A percentile compares a stretch with the other conserved stretches of the same genome.
Evolutionary conservation across 257 asterid species (phyloP).

Genomic region (Fraxinus pennsylvanica): DNA sequence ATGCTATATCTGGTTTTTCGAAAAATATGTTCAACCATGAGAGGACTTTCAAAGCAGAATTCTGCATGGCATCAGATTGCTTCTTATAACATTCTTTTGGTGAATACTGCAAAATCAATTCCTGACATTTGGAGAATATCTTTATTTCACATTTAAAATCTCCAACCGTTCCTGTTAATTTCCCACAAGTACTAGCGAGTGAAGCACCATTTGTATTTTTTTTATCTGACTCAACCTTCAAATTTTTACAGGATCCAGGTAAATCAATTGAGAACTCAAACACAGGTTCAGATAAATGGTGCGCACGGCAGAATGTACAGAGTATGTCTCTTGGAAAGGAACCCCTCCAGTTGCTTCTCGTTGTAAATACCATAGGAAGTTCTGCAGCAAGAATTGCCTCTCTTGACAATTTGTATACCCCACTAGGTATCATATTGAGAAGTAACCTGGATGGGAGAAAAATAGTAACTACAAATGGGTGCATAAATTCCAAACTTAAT

Average conservation of each 20-base stretch:
- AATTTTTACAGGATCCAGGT: constrained; percentile 58
- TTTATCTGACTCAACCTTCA: constrained; percentile 49
- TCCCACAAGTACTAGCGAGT: constrained; percentile 30
- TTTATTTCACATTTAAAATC: constrained; percentile 60
- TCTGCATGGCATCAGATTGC: constrained; percentile 67
- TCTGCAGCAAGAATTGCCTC: constrained; percentile 78
- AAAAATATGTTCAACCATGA: constrained; percentile 66
- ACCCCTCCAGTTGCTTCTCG: constrained; percentile 84
- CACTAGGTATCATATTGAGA: constrained; percentile 70
- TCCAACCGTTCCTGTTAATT: constrained; percentile 35
- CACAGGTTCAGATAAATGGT: constrained; percentile 74
- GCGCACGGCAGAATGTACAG: constrained; percentile 74
- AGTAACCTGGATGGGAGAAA: constrained; percentile 50
- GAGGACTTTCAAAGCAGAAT: constrained; percentile 67
- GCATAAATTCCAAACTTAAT: constrained; percentile 10
- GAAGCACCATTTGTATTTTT: constrained; percentile 36
- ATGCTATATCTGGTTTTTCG: constrained; percentile 43
- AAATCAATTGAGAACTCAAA: constrained; percentile 39
- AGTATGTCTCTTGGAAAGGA: constrained; percentile 76
- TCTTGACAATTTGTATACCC: constrained; percentile 77
- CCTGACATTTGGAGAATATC: constrained; percentile 59
- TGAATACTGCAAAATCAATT: constrained; percentile 58
- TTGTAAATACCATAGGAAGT: constrained; percentile 66
- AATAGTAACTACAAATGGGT: not conserved
- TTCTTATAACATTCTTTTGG: constrained; percentile 71